Percentiles rank a stretch among this genome's conserved stretches.
Conservation (phyloP, 202 grass and related monocot species). For the Brachypodium distachyon region DNA sequence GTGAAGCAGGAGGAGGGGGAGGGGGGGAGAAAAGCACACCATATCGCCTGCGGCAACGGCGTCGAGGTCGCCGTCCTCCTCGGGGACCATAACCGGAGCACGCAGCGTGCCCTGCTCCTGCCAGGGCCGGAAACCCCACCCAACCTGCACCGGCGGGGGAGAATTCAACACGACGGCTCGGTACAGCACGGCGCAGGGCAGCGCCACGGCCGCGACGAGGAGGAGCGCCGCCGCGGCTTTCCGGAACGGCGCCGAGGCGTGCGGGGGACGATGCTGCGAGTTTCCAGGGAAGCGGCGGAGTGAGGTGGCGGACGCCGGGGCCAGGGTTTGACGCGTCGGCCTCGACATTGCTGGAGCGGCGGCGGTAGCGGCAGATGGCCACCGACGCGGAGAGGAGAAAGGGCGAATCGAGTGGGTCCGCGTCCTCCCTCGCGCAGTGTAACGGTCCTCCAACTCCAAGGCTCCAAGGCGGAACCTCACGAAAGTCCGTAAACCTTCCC, state of each 20-base stretch:
- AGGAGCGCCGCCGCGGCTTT: slow-evolving; percentile 14
- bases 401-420: neutral
- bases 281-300: neutral
- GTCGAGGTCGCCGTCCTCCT: slow-evolving; percentile 1
- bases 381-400: neutral
- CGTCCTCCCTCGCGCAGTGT: neutral
- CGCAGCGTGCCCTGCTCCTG: neutral
- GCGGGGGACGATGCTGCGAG: neutral
- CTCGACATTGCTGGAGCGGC: slow-evolving; percentile 18
- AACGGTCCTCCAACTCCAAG: too few relatives aligned
- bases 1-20: neutral
- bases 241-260: neutral
- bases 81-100: neutral
- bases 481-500: accelerated
- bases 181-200: slow-evolving; percentile 47
- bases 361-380: neutral
- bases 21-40: slow-evolving; percentile 4
- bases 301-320: neutral
- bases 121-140: neutral
- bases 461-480: neutral
- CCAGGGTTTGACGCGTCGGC: neutral
- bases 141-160: neutral
- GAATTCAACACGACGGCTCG: neutral
- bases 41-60: neutral
- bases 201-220: slow-evolving; percentile 28